Evolutionary conservation across 306 rosid genomes (phyloP).

Genomic region (Pterocarpus macrocarpus): DNA sequence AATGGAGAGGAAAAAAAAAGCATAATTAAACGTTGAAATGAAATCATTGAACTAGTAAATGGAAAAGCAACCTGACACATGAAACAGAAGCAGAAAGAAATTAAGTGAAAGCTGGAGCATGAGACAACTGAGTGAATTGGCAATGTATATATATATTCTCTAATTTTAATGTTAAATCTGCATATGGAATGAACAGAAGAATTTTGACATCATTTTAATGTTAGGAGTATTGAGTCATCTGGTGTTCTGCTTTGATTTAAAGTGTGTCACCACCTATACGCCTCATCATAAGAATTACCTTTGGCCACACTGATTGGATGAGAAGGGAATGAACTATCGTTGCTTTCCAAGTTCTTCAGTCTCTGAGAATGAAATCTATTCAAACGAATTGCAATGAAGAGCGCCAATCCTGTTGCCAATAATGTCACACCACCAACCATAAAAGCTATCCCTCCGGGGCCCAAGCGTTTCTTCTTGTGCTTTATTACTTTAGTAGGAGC

Average conservation of each 20-base stretch:
- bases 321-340: conserved; percentile 51
- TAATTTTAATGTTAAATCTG: conserved; percentile 22
- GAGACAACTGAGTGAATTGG: conserved; percentile 13
- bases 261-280: conserved; percentile 2
- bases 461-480: conserved; percentile 65
- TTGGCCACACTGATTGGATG: conserved; percentile 54
- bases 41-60: neutral
- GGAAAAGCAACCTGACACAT: neutral
- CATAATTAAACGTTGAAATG: conserved; percentile 10
- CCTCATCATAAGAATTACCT: conserved; percentile 56
- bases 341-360: conserved; percentile 51
- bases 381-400: conserved; percentile 61
- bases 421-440: conserved; percentile 76
- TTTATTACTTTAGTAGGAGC: conserved; percentile 50
- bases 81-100: neutral
- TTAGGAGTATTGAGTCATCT: neutral
- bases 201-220: neutral
- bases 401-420: conserved; percentile 67
- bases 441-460: conserved; percentile 81
- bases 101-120: neutral
- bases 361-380: conserved; percentile 52
- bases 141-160: conserved; percentile 4
- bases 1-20: neutral
- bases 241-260: neutral
- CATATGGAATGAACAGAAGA: neutral